Conservation (phyloP, 768 basidiomycete genomes). For the Collybiopsis confluens region DNA sequence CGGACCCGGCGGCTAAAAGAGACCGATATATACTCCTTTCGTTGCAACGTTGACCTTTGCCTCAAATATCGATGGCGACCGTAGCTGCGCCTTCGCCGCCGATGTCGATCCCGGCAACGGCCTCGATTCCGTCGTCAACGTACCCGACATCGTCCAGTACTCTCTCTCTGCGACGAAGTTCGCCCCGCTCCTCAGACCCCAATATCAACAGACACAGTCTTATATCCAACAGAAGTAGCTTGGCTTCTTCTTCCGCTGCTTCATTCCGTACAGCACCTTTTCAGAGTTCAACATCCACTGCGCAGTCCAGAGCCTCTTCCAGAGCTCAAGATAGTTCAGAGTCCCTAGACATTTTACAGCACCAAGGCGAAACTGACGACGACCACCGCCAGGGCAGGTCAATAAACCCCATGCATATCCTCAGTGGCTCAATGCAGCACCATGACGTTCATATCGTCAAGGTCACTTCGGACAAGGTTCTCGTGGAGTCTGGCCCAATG, state of each 20-base stretch:
- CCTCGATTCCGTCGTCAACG: not conserved
- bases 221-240: conserved; percentile 18
- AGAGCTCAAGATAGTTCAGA: conserved; percentile 28
- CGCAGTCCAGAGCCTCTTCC: conserved; percentile 15
- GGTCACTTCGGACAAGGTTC: conserved; percentile 45
- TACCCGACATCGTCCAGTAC: not conserved
- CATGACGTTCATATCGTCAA: conserved; percentile 54
- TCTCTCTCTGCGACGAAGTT: not conserved
- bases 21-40: not conserved
- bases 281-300: conserved; percentile 8
- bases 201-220: conserved; percentile 17
- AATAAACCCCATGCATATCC: conserved; percentile 29
- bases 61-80: conserved; percentile 1
- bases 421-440: conserved; percentile 21
- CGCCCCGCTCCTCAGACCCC: conserved; percentile 13
- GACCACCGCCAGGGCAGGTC: conserved; percentile 11
- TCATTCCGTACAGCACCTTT: conserved; percentile 32
- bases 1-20: not conserved
- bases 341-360: conserved; percentile 27
- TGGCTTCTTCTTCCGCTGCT: conserved; percentile 25
- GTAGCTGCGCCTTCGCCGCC: not conserved
- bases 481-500: conserved; percentile 34
- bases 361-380: conserved; percentile 11
- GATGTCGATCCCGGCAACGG: not conserved
- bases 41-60: not conserved